A percentile compares a stretch with the other conserved stretches of the same genome.
Conservation (phyloP, 2,329 filamentous ascomycete species). For the Cladosporium sp. region DNA sequence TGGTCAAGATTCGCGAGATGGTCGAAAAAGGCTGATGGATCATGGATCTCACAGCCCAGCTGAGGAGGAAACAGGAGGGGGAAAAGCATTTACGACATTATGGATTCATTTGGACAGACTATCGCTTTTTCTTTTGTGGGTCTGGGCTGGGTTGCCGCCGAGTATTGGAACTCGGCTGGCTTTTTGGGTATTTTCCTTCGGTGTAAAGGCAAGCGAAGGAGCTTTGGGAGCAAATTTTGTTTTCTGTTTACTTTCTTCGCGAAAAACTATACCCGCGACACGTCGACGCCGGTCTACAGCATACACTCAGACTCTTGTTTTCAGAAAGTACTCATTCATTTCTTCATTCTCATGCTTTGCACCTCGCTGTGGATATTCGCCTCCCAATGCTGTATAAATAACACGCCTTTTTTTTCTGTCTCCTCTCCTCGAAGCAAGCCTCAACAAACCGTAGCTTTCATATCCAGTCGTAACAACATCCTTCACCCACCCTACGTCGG, state of each 20-base stretch:
- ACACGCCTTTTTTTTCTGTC: neutral
- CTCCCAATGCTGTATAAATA: neutral
- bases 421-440: neutral
- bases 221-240: conserved; percentile 8
- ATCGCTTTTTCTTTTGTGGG: conserved; percentile 5
- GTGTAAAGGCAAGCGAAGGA: conserved; percentile 10
- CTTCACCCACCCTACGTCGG: neutral
- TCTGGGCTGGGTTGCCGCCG: neutral
- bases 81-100: conserved; percentile 12
- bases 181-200: neutral
- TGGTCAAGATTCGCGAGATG: conserved; percentile 49
- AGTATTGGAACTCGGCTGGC: conserved; percentile 1
- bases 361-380: neutral
- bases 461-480: neutral
- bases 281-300: neutral
- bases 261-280: conserved; percentile 3
- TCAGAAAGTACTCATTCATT: neutral
- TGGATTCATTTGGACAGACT: conserved; percentile 9
- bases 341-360: neutral
- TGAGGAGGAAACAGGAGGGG: neutral
- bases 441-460: neutral
- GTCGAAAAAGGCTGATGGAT: conserved; percentile 31
- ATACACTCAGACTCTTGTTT: neutral
- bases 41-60: neutral
- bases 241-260: neutral